Evolutionary conservation across 805 yeast species (phyloP).

Genomic region (Pichia deserticola): DNA sequence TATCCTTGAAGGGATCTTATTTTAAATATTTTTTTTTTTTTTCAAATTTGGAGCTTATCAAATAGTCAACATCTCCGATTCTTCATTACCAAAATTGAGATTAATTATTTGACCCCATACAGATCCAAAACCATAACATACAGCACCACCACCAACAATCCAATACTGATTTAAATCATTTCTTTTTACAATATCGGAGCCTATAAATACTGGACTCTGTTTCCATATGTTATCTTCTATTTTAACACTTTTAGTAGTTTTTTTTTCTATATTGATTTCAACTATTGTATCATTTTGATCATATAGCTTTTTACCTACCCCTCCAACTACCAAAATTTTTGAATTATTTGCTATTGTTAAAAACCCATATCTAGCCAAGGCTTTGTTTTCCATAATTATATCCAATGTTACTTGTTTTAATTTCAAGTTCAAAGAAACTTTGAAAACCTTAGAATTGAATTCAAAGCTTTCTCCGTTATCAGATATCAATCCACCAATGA

Average conservation of each 20-base stretch:
- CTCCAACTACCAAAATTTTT: slow-evolving; percentile 13
- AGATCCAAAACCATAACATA: slow-evolving; percentile 75
- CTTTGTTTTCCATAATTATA: slow-evolving; percentile 19
- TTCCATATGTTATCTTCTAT: slow-evolving; percentile 34
- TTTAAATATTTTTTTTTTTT: neutral
- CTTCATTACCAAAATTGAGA: neutral
- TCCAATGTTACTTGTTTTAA: slow-evolving; percentile 16
- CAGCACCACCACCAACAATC: slow-evolving; percentile 65
- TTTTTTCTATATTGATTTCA: slow-evolving; percentile 20
- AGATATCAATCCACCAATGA: slow-evolving; percentile 40
- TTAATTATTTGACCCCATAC: slow-evolving; percentile 31
- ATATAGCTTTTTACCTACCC: slow-evolving; percentile 25
- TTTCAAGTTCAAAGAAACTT: slow-evolving; percentile 21
- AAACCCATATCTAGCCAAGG: slow-evolving; percentile 45
- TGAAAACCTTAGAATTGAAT: slow-evolving; percentile 27
- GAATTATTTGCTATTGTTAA: slow-evolving; percentile 27
- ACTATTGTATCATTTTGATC: slow-evolving; percentile 32
- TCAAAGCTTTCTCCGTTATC: slow-evolving; percentile 15
- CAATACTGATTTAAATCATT: slow-evolving; percentile 10
- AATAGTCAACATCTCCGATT: neutral
- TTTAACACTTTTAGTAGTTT: slow-evolving; percentile 18
- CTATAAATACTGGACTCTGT: slow-evolving; percentile 42
- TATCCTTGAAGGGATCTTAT: slow-evolving; percentile 9
- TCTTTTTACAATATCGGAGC: slow-evolving; percentile 33
- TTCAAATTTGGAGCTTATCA: no score